A percentile compares a stretch with the other conserved stretches of the same genome.
phyloP scores from a whole-genome alignment of 2,329 filamentous ascomycete genomes.

The Pseudopyrenochaeta lycopersici region DNA sequence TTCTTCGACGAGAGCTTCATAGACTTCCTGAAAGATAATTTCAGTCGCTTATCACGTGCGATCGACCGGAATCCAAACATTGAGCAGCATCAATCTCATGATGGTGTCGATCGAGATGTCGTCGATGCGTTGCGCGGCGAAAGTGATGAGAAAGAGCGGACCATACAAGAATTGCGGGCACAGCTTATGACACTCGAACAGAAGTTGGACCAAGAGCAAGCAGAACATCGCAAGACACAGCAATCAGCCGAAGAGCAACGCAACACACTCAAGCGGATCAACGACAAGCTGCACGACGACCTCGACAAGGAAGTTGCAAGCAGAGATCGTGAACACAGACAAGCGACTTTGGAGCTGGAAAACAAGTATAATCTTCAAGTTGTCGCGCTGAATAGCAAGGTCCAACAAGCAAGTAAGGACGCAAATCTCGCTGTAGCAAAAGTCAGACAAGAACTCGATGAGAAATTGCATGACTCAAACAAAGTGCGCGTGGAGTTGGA shows the following conservation, averaged over 20 bases:
- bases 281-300: slow-evolving; percentile 74
- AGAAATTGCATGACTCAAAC: slow-evolving; percentile 38
- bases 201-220: slow-evolving; percentile 74
- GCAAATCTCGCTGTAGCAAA: slow-evolving; percentile 32
- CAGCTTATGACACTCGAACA: slow-evolving; percentile 64
- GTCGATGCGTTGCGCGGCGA: slow-evolving; percentile 85
- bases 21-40: slow-evolving; percentile 96
- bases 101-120: slow-evolving; percentile 91
- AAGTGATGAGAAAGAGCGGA: slow-evolving; percentile 74
- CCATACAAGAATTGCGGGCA: slow-evolving; percentile 65
- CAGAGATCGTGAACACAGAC: slow-evolving; percentile 49
- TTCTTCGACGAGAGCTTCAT: slow-evolving; percentile 88
- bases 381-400: slow-evolving; percentile 45
- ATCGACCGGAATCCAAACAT: slow-evolving; percentile 91
- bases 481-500: slow-evolving; percentile 37
- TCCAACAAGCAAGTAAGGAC: slow-evolving; percentile 45
- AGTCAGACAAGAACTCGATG: slow-evolving; percentile 46
- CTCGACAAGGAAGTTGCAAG: slow-evolving; percentile 73
- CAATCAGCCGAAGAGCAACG: slow-evolving; percentile 56
- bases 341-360: slow-evolving; percentile 52
- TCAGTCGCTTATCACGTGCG: slow-evolving; percentile 81
- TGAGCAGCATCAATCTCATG: slow-evolving; percentile 85
- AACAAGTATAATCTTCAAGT: slow-evolving; percentile 58
- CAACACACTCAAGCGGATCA: slow-evolving; percentile 68
- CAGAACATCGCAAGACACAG: slow-evolving; percentile 73